Base-by-base conservation (phyloP, 2,329 filamentous ascomycete species). In the Diaporthe citri region DNA sequence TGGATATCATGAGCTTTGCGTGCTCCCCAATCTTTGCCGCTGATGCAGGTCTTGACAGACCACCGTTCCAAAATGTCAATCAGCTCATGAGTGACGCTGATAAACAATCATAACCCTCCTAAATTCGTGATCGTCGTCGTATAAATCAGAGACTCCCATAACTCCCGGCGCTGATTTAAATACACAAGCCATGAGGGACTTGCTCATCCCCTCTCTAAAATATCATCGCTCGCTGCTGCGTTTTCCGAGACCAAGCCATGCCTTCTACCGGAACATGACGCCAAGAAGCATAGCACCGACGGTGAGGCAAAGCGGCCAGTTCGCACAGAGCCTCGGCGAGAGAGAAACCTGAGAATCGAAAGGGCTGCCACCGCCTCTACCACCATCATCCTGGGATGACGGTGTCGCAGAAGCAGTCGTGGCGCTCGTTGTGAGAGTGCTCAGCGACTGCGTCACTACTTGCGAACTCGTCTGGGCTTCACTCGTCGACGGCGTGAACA, bases 321-420 rank as follows among this genome's bases (percentile, higher is more conserved):
- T 59, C 25, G 52, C 28, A 5, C 46, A 57, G 2, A 60, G 2
- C n/a, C 48, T 57, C 15, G 48, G 36, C 31, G 76, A 70, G 4
- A 46, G 48, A 20, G 75, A 72, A 25, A 70, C n/a, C 43, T 75
- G 39, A n/a, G 55, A 39, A 25, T 77, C 76, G 51, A 77, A 77
- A 4, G 76, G 76, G 31, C 76, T 77, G 5, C 76, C 76, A 25
- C 76, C 75, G 7, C 76, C 76, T 34, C 64, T 48, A 22, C 66
- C 59, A n/a, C 51, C 55, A 36, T 70, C 51, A 20, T 20, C 56
- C n/a, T 71, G 43, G 17, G 59, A 41, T 17, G 72, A 69, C 17
- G 67, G 31, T 22, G 34, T 17, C 34, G 72, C 36, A 12, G 59
- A 39, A 17, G 48, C 39, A 59, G 56, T 41, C 9, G 43, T 69